phyloP scores from a whole-genome alignment of 2,329 filamentous ascomycete genomes.

The Metarhizium guizhouense region DNA sequence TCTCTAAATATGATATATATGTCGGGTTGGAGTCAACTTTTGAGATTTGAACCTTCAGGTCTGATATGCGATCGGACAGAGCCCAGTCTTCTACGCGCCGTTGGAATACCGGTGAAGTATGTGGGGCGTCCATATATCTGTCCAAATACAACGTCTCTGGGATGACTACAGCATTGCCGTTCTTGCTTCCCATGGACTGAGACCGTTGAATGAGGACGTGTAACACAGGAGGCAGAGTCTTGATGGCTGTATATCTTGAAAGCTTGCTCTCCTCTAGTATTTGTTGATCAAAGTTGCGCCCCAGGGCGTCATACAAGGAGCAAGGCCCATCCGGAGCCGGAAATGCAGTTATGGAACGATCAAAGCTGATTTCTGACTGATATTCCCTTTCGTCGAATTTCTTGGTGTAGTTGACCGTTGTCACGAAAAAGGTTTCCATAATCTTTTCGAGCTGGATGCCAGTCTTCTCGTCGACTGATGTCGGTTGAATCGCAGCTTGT shows the following conservation, averaged over 20 bases:
- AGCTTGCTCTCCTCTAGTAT: slow-evolving; percentile 57
- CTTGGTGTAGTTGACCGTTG: slow-evolving; percentile 50
- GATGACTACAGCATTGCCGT: slow-evolving; percentile 69
- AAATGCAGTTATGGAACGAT: slow-evolving; percentile 54
- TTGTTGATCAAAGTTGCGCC: slow-evolving; percentile 76
- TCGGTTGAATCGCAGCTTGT: slow-evolving; percentile 75
- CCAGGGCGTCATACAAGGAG: slow-evolving; percentile 76
- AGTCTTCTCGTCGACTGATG: slow-evolving; percentile 48
- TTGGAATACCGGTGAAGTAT: slow-evolving; percentile 51
- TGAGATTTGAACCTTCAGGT: slow-evolving; percentile 35
- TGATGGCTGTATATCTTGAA: slow-evolving; percentile 61
- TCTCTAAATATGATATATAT: slow-evolving; percentile 20
- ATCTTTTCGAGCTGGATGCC: slow-evolving; percentile 76
- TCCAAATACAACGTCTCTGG: slow-evolving; percentile 78
- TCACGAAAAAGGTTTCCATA: slow-evolving; percentile 60
- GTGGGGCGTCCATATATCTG: slow-evolving; percentile 67
- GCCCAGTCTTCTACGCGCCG: slow-evolving; percentile 66
- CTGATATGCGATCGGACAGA: slow-evolving; percentile 55
- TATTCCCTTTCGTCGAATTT: slow-evolving; percentile 36
- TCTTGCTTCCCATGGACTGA: slow-evolving; percentile 65
- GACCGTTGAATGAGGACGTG: slow-evolving; percentile 85
- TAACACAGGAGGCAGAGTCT: slow-evolving; percentile 70
- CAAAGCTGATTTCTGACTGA: slow-evolving; percentile 42
- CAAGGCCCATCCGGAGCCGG: slow-evolving; percentile 39
- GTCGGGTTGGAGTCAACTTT: slow-evolving; percentile 17